Evolutionary conservation across 2,329 filamentous ascomycete species (phyloP).

Genomic region (Talaromyces funiculosus): DNA sequence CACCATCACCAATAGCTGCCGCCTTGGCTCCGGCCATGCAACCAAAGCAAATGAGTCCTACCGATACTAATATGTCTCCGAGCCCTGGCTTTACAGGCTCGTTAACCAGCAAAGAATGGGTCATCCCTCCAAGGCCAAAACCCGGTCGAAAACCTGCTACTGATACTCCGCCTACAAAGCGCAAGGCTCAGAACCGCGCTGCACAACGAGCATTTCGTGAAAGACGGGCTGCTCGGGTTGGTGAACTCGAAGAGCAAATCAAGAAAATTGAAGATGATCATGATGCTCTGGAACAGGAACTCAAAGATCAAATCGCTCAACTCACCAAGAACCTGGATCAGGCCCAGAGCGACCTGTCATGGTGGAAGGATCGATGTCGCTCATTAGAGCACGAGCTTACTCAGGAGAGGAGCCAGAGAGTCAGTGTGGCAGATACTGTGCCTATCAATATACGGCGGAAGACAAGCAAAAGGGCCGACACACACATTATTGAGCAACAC

Average conservation of each 20-base stretch:
- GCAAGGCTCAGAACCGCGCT: conserved; percentile 89
- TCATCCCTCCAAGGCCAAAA: conserved; percentile 76
- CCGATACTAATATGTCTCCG: conserved; percentile 18
- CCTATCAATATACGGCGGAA: conserved; percentile 14
- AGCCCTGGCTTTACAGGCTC: conserved; percentile 40
- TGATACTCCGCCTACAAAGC: conserved; percentile 85
- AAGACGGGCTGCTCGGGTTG: conserved; percentile 75
- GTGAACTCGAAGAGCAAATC: conserved; percentile 54
- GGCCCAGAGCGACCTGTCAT: conserved; percentile 49
- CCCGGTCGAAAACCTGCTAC: conserved; percentile 91
- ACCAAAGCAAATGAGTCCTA: conserved; percentile 20
- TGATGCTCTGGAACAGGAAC: conserved; percentile 43
- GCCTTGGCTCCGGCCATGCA: conserved; percentile 29
- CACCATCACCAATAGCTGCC: conserved; percentile 9
- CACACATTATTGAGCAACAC: not conserved
- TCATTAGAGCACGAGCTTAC: conserved; percentile 58
- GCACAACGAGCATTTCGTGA: conserved; percentile 89
- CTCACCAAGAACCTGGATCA: conserved; percentile 64
- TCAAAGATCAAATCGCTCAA: conserved; percentile 48
- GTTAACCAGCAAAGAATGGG: conserved; percentile 79
- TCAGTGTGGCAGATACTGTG: conserved; percentile 7
- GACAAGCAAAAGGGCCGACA: conserved; percentile 9
- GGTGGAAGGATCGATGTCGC: conserved; percentile 52
- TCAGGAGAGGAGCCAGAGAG: conserved; percentile 36
- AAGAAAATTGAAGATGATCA: conserved; percentile 45